Evolutionary conservation across 1,284 basidiomycete species (phyloP), one percentile per base, ranked within the genome.

Genomic region (Moniliophthora roreri): DNA sequence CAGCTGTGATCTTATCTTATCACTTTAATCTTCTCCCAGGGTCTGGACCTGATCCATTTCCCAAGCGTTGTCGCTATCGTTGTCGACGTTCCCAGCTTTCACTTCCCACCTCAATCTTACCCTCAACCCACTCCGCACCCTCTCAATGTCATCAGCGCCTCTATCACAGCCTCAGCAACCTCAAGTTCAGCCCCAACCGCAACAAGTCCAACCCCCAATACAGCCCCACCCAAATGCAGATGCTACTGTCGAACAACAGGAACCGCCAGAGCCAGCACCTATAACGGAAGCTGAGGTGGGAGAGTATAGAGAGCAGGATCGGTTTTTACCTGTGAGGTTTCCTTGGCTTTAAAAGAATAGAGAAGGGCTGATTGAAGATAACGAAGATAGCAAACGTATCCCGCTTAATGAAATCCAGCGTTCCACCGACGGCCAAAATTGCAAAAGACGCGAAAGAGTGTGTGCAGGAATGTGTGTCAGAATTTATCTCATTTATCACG

Each of bases 391-490:
- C 95, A 48, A 98, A 98, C 68, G 94, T 98, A 11, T 87, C 93
- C 15, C 82, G 95, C 3, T 95, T 98, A 63, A 98, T 98, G 95
- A 97, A 97, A 67, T 76, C 85, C 34, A 80, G 90, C 2, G 84
- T 98, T 2, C 95, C 95, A 0, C 77, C 85, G 1, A 91, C 91
- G n/a, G 93, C 94, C 18, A 98, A 98, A 73, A 95, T 98, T 62
- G 92, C 93, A 2, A 96, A 96, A 69, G 95, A 97, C 71, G 93
- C 95, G 21, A 98, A 98, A 69, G 94, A 97, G 71, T 94, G 91
- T 69, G 92, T 97, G 44, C 95, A 97, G 70, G 93, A 96, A 71
- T 96, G 93, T 71, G 93, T 96, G 48, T 94, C 90, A 38, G 95
- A 98, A 75, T 95, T 96, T 73, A 97, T 98, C 69, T 88, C 85